Base-by-base conservation (phyloP, 2,329 filamentous ascomycete species). In the Setomelanomma holmii region DNA sequence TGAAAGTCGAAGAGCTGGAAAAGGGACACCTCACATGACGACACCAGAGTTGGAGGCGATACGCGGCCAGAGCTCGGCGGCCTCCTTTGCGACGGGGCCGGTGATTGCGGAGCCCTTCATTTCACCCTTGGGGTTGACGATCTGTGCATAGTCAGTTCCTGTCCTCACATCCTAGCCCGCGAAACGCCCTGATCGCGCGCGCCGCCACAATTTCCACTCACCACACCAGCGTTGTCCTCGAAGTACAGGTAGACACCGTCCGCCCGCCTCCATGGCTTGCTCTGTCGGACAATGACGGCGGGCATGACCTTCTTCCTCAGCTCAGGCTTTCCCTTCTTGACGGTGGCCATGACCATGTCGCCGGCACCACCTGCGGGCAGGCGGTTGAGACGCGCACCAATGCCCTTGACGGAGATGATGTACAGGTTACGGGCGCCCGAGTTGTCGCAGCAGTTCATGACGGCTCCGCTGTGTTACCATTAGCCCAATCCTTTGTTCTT, bases 281-380 rank as follows among this genome's bases (percentile, higher is more conserved):
- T 90, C 86, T 98, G 95, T 80, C 95, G 86, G 79, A 98, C 93
- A 78, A 99, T 95, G 78, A 99, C 93, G 76, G 95, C 95, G 72
- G 95, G 95, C 92, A 99, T 96, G 81, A 99, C 95, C 90, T 99
- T 99, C 91, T 99, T 99, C 82, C 96, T 88, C 78, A 99, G 86
- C 84, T 99, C 96, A 65, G 96, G 96, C 91, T 99, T 99, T 84
- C 96, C 95, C 91, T 99, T 98, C 91, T 99, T 98, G 84, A 98
- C 95, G 69, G 95, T 98, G 69, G 93, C 93, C 93, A 99, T 98
- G 79, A 98, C 95, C 95, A 98, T 98, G 86, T 98, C 95, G 76
- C 95, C 95, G 74, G 97, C 93, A 87, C 95, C 95, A 72, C 90
- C 95, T 75, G 95, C 93, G 72, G 93, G 93, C 76, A 99, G 87